Base-by-base conservation (phyloP, 495 filamentous ascomycete genomes). In the Pyronema omphalodes region DNA sequence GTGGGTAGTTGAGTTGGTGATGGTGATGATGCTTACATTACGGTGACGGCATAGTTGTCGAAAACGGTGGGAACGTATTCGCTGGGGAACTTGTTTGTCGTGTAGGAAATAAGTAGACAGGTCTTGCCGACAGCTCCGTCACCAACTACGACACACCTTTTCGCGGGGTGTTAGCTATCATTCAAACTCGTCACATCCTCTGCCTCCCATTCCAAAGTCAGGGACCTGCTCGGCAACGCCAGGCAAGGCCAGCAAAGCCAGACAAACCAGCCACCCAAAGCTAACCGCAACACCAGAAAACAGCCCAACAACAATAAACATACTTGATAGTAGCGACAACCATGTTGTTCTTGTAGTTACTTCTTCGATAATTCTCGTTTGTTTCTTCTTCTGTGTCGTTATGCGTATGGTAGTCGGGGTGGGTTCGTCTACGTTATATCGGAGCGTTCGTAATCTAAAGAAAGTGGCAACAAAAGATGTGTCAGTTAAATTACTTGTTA, bases 31-130 rank as follows among this genome's bases (percentile, higher is more conserved):
- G 12, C 43, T 80, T 76, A 95, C 88, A 95, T 95, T 53, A 95
- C 88, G 44, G 91, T 98, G 65, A 98, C 91, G 14, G 91, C 91
- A 81, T 98, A 98, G 71, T 98, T 98, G 68, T 98, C 91, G 69
- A 98, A 98, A 35, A 98, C 91, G 17, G 91, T 98, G 18, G 91
- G 91, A 17, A 98, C 91, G 67, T 98, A 98, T 87, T 98, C 91
- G 57, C 88, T 94, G 8, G 91, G 91, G 71, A 98, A 98, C 62
- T 98, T 98, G 76, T 98, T 98, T 58, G 91, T 98, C 41, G 91
- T 98, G 72, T 98, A 98, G 62, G 86, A 93, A 72, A 98, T 98
- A 66, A 98, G 78, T 52, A 98, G 79, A 71, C 91, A 98, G 44
- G 91, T 98, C 76, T 98, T 98, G 62, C 91, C 91, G 55, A 98